These are phyloP conservation scores for Cyclotella kingstonii DNA, from an alignment of 108 stramenopile species.

Conservation along the genomic window DNA sequence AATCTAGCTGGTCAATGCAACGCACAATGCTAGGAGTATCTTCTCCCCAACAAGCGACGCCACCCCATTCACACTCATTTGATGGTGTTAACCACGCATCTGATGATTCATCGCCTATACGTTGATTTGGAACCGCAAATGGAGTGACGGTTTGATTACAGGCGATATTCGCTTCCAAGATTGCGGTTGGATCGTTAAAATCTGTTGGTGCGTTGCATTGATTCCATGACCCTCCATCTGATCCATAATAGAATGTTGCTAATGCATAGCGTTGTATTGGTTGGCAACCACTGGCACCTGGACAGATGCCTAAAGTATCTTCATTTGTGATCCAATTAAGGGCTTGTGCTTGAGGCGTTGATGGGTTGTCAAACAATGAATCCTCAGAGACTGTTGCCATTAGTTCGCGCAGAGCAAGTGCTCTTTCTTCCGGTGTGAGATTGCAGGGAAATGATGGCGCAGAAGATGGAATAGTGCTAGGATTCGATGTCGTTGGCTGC, in stretches of 20 bases:
- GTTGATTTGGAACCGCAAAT: conserved; percentile 17
- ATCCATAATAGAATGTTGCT: conserved; percentile 29
- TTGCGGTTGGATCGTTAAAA: conserved; percentile 15
- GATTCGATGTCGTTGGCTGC: conserved; percentile 1
- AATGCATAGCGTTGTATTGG: conserved; percentile 25
- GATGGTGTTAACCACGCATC: conserved; percentile 67
- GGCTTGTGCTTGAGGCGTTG: conserved; percentile 55
- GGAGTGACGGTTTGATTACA: conserved; percentile 27
- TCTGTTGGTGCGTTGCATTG: conserved; percentile 62
- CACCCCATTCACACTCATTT: conserved; percentile 73
- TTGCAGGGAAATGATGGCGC: conserved; percentile 29
- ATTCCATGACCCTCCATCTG: conserved; percentile 39
- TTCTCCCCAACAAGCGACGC: conserved; percentile 40
- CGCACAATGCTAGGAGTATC: conserved; percentile 20
- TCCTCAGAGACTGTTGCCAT: conserved; percentile 12
- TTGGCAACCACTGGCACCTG: conserved; percentile 13
- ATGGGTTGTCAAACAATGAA: conserved; percentile 19
- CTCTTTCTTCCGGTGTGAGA: conserved; percentile 26
- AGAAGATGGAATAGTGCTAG: conserved; percentile 9
- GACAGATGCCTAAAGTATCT: conserved; percentile 39
- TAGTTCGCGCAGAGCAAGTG: conserved; percentile 16
- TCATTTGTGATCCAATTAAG: conserved; percentile 64
- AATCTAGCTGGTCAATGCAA: conserved; percentile 30
- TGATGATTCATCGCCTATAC: conserved; percentile 12
- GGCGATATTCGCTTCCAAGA: conserved; percentile 7